Evolutionary conservation across 345 rosid species (phyloP), one percentile per base, ranked within the genome.

Genomic region (Cochlearia excelsa): DNA sequence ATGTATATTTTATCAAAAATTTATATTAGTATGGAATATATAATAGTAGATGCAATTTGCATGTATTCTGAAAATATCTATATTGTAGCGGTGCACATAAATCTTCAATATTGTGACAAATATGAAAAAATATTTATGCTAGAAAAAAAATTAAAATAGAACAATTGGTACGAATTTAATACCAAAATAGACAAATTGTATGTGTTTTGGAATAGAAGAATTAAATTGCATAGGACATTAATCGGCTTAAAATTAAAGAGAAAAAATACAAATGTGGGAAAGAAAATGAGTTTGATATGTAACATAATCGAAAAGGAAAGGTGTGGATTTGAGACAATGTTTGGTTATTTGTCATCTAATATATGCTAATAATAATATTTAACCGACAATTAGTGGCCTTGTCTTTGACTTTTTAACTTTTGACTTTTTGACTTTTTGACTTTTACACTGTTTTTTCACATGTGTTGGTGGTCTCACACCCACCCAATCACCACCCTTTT

Each of bases 281-380:
- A 9, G 49, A 46, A 68, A 60, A 10, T n/a, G 26, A 42, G 57
- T 53, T 39, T 61, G 63, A 69, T 67, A 69, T 54, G 62, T 69
- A 61, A 61, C 68, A 54, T 46, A 69, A 46, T 48, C 1, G 68
- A 69, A 31, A 69, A 69, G 27, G 68, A 69, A 69, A 69, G 63
- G 57, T 61, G 63, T 69, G 52, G 59, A 40, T 16, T 16, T 16
- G 23, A 16, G 23, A 16, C 23, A 16, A 16, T 16, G 23, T 16
- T 16, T 16, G 37, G 38, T 52, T 54, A 60, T 68, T 53, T 59
- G 66, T 68, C 49, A 8, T 11, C 38, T 30, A 45, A 45, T 16
- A 16, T 16, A 16, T 16, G 5, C 40, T 33, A 2, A 33, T 2
- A 33, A 33, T 54, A 30, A 39, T 61, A 47, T 33, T 48, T 61